Evolutionary conservation across 148 eudicot species (phyloP).

Genomic region (Silene latifolia): DNA sequence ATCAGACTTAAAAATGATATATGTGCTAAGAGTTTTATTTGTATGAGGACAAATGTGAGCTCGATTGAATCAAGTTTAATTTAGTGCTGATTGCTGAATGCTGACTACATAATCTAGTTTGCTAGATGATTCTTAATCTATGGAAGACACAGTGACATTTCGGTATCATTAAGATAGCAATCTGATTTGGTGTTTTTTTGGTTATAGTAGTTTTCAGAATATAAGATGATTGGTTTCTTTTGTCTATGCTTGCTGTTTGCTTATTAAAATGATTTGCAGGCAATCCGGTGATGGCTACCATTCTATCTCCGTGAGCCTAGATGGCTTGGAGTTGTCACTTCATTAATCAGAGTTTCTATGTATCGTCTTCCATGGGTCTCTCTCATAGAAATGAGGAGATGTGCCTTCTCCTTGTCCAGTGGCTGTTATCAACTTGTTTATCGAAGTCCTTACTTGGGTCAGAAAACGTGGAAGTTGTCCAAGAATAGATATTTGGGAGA

Average conservation of each 20-base stretch:
- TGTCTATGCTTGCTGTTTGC: neutral
- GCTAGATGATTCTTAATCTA: neutral
- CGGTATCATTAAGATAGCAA: neutral
- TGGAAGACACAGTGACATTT: neutral
- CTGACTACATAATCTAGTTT: neutral
- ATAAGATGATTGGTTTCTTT: neutral
- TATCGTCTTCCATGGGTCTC: constrained; percentile 39
- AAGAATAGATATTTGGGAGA: constrained; percentile 18
- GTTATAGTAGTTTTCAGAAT: too few species aligned
- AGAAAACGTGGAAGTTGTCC: constrained; percentile 11
- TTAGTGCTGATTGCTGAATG: neutral
- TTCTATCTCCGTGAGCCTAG: constrained; percentile 16
- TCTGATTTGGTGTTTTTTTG: too few species aligned
- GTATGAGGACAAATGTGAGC: neutral
- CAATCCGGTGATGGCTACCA: constrained; percentile 31
- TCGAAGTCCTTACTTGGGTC: constrained; percentile 20
- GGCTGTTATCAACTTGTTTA: constrained; percentile 26
- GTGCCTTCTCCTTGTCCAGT: constrained; percentile 25
- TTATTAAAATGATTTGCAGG: constrained; percentile 25
- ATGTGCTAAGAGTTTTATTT: neutral
- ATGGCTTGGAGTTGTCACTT: constrained; percentile 29
- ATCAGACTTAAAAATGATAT: too few species aligned
- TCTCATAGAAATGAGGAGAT: constrained; percentile 48
- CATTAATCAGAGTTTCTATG: constrained; percentile 8
- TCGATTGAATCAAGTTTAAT: neutral